Percentiles rank a stretch among this genome's conserved stretches.
phyloP scores from a whole-genome alignment of 257 asterid species.

The Solanum medicagineum region DNA sequence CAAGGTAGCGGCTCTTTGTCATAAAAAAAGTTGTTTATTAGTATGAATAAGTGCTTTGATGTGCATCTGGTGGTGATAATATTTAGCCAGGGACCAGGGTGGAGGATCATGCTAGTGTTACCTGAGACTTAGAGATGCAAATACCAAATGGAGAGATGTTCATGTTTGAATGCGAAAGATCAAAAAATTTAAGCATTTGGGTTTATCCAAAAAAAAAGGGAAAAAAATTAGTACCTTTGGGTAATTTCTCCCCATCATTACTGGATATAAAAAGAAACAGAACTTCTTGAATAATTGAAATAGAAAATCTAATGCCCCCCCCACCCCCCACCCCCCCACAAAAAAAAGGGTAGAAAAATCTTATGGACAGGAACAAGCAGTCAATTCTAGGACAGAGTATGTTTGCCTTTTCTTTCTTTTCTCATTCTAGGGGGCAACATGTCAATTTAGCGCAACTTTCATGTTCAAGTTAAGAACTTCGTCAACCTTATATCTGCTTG shows the following conservation, averaged over 20 bases:
- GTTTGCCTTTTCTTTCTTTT: background rate
- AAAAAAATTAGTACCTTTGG: background rate
- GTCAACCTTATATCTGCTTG: background rate
- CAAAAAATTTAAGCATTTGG: background rate
- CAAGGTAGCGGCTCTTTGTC: no score
- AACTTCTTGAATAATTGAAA: background rate
- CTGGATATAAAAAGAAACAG: background rate
- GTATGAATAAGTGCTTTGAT: background rate
- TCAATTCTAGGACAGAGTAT: background rate
- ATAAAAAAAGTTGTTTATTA: background rate
- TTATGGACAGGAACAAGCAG: background rate
- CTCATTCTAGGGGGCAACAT: background rate
- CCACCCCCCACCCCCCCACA: background rate
- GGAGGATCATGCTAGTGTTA: background rate
- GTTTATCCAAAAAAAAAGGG: no score
- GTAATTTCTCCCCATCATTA: background rate
- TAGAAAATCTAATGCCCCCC: background rate
- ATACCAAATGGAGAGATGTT: background rate
- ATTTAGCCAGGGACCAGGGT: background rate
- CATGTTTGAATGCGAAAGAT: background rate
- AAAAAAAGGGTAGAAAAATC: background rate
- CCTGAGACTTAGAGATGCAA: background rate
- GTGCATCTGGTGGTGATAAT: background rate
- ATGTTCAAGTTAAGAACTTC: background rate
- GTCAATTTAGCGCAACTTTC: background rate